Conservation (phyloP, 2,329 filamentous ascomycete genomes). For the Claviceps pusilla region DNA sequence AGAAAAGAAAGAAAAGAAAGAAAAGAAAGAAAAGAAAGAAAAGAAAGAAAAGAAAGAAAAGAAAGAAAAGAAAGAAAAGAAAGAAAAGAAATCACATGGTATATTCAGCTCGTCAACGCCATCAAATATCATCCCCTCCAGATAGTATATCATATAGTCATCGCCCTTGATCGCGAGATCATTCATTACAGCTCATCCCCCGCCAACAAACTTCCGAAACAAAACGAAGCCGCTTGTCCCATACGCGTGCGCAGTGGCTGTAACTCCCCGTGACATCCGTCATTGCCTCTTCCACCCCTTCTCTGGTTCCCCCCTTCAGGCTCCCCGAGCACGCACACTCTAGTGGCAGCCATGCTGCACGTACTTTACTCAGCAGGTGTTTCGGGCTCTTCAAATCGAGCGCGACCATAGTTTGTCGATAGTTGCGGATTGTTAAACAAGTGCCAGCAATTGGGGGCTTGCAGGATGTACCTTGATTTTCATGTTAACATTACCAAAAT, state of each 20-base stretch:
- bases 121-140: neutral
- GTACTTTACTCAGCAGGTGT: neutral
- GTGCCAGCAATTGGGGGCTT: constrained; percentile 64
- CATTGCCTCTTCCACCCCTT: neutral
- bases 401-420: constrained; percentile 21
- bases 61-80: neutral
- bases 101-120: neutral
- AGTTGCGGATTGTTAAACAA: constrained; percentile 39
- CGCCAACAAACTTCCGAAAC: neutral
- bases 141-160: neutral
- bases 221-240: neutral
- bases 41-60: too few species aligned
- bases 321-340: neutral
- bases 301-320: neutral
- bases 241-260: neutral
- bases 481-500: neutral
- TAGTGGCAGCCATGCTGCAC: neutral
- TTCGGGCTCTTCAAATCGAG: constrained; percentile 26
- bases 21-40: too few species aligned
- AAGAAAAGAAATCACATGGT: neutral
- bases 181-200: neutral
- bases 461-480: constrained; percentile 47
- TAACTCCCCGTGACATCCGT: neutral
- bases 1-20: too few species aligned
- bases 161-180: neutral